A percentile compares a stretch with the other conserved stretches of the same genome.
These are phyloP conservation scores for Henckelia pumila DNA, from an alignment of 257 asterid genomes.

Conservation along the genomic window DNA sequence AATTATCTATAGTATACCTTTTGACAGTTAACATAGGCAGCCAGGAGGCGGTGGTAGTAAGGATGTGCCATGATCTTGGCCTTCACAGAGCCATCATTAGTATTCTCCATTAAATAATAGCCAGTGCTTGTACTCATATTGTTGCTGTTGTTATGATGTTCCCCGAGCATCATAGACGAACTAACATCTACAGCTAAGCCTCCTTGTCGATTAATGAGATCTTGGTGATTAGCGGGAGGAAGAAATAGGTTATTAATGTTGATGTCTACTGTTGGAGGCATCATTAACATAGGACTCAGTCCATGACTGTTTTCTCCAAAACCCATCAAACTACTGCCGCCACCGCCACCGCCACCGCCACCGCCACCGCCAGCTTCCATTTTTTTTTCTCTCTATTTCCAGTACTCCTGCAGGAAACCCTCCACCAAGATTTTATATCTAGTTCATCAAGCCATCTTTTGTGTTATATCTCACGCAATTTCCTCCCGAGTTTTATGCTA, in stretches of 20 bases:
- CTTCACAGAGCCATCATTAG: constrained; percentile 42
- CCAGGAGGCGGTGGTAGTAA: constrained; percentile 75
- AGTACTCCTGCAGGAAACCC: neutral
- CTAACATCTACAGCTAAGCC: constrained; percentile 21
- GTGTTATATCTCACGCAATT: constrained; percentile 37
- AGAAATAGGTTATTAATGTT: constrained; percentile 34
- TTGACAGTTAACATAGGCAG: constrained; percentile 80
- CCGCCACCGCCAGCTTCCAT: constrained; percentile 34
- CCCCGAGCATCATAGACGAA: constrained; percentile 41
- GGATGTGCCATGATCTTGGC: constrained; percentile 94
- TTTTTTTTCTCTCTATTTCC: too few relatives aligned
- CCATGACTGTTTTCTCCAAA: constrained; percentile 54
- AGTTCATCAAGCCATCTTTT: neutral
- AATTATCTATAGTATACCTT: constrained; percentile 50
- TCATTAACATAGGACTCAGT: constrained; percentile 54
- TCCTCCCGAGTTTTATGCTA: constrained; percentile 94
- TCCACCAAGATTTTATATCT: neutral
- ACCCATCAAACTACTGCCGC: constrained; percentile 44
- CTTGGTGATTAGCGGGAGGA: constrained; percentile 30
- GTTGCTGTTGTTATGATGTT: constrained; percentile 25
- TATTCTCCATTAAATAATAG: constrained; percentile 60
- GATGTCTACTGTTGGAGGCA: constrained; percentile 40
- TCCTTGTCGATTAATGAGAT: constrained; percentile 18
- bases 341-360: constrained; percentile 32
- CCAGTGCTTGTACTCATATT: constrained; percentile 38